Evolutionary conservation across 2,329 filamentous ascomycete genomes (phyloP).

Genomic region (Venturia pyrina): DNA sequence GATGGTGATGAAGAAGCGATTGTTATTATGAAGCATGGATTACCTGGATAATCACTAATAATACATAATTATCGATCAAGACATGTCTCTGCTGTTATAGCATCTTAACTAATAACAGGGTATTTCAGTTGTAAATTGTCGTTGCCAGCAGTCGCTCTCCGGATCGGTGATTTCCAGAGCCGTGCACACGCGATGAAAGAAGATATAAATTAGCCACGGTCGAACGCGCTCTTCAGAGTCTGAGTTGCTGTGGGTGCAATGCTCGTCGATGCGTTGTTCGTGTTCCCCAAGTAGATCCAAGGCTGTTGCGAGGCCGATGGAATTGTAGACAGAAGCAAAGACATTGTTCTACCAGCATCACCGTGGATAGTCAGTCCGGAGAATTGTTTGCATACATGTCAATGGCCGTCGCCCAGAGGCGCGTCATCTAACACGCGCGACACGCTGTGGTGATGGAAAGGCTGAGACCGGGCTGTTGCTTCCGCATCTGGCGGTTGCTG

Average conservation of each 20-base stretch:
- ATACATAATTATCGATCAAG: neutral
- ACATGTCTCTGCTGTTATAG: neutral
- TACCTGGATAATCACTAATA: constrained; percentile 3
- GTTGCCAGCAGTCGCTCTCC: neutral
- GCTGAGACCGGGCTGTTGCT: neutral
- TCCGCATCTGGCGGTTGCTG: neutral
- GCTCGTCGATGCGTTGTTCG: neutral
- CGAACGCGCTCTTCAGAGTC: neutral
- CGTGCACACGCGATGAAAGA: neutral
- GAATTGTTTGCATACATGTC: neutral
- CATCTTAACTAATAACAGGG: neutral
- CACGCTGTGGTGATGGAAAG: neutral
- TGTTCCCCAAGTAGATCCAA: neutral
- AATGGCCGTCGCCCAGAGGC: neutral
- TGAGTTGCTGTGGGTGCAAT: constrained; percentile 1
- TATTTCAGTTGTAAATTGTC: neutral
- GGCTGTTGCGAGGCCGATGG: constrained; percentile 1
- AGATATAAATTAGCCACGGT: neutral
- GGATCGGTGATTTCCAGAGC: neutral
- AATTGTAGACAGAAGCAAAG: neutral
- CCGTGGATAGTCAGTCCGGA: neutral
- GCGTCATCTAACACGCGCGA: neutral
- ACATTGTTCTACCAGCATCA: neutral
- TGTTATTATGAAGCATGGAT: neutral
- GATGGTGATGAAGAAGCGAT: neutral